Base-by-base conservation (phyloP, 2,329 filamentous ascomycete species). In the Paramyrothecium roridum region DNA sequence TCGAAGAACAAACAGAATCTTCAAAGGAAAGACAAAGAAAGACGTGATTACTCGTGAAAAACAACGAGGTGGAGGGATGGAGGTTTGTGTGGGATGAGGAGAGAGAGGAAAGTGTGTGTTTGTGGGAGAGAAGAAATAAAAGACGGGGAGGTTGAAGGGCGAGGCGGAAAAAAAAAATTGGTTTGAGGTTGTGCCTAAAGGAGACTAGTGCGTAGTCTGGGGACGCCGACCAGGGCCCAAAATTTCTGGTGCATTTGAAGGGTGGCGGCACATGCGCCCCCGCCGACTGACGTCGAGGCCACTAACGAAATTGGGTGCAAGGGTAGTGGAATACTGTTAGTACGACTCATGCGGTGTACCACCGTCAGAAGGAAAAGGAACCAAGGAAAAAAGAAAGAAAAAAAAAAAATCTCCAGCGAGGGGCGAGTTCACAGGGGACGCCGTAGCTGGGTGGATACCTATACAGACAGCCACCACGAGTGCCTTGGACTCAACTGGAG, bases 1-100 rank as follows among this genome's bases (percentile, higher is more conserved):
- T 73, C 68, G 67, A 74, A 75, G 72, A 75, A 73, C 67, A 69
- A 66, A 66, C 71, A 71, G 67, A 72, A 73, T 73, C 71, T 75
- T 76, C 73, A 76, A 76, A 76, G 73, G 71, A 77, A 73, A 70
- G 70, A 75, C 71, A 68, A 76, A 73, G 48, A 51, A 71, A 70
- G 67, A 70, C 64, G 61, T 61, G 65, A 57, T 60, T 64, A 66
- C 67, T 67, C 65, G 62, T 58, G 58, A 63, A 63, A 62, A 61
- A 65, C 61, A 63, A 64, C 64, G 62, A 65, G 62, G 63, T 65
- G 66, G 65, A 65, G 62, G 63, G 62, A 59, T 63, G 60, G 67
- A 62, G 65, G 59, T 67, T 66, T 63, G 58, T 60, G 60, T 62
- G 63, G 57, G 63, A 34, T 51, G 33, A 40, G 37, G 37, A 43